Base-by-base conservation (phyloP, 164 flowering plant genomes). In the Umbellularia californica region DNA sequence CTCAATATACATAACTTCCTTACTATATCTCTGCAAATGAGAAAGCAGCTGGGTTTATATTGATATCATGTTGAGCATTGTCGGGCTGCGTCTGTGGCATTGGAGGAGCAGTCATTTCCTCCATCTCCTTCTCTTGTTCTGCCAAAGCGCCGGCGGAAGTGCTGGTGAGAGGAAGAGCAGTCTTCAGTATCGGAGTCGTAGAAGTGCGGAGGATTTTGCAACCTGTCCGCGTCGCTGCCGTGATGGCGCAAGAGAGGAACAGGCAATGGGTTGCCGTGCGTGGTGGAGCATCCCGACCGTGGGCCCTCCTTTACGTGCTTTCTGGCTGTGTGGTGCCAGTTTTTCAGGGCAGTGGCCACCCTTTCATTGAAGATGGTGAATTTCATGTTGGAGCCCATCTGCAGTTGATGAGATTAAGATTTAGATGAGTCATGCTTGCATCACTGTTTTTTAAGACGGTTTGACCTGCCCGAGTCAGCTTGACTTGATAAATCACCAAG, bases 331-430 rank as follows among this genome's bases (percentile, higher is more conserved):
- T 83, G 90, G 76, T 91, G 93, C 96, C 98, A 93, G 13, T 80
- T 85, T 19, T 72, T 74, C 13, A 91, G 81, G 0, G 93, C 97
- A 11, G 69, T 65, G 0, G 91, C 92, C 14, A 90, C 88, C 71
- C 88, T 82, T 11, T 93, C 95, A 71, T 90, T 84, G 84, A 93
- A 91, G 66, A 93, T 85, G 14, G 93, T 85, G 3, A 91, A 87
- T 65, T 86, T 91, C 98, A 91, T 87, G 14, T 75, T 86, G 12
- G 98, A 85, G 14, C 98, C 97, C 98, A 93, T 93, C 95, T 93
- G 87, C 52, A 68, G 4, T 65, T 65, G 30, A 23, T 65, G 64
- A 28, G 9, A 74, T 28, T 41, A 41, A 41, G 47, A 41, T 41
- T 41, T 41, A 41, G 47, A 41, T 41, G 47, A 41, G 47, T 41